These are phyloP conservation scores for Erysimum cheiranthoides DNA, from an alignment of 345 rosid genomes.

Conservation along the genomic window DNA sequence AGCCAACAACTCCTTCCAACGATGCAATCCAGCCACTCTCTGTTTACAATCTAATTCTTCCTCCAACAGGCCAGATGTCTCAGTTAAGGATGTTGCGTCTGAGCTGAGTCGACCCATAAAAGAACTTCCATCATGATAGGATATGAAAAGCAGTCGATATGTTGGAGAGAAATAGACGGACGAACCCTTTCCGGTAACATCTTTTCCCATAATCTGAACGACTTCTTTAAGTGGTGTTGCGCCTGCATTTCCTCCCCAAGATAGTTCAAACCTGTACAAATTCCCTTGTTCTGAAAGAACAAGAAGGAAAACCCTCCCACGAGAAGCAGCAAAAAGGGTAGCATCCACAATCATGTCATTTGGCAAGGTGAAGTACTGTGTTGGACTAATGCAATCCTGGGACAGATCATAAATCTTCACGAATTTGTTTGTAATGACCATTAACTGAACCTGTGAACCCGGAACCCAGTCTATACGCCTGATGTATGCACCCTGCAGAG, in stretches of 20 bases:
- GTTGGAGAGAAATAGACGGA: conserved; percentile 84
- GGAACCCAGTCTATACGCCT: conserved; percentile 94
- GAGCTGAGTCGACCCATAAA: conserved; percentile 76
- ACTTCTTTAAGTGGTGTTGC: conserved; percentile 85
- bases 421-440: conserved; percentile 88
- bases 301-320: conserved; percentile 78
- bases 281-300: conserved; percentile 87
- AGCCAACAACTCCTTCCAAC: conserved; percentile 83
- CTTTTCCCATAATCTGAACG: conserved; percentile 65
- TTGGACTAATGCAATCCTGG: conserved; percentile 94
- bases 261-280: conserved; percentile 78
- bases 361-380: conserved; percentile 87
- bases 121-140: conserved; percentile 89
- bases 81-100: conserved; percentile 68
- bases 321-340: conserved; percentile 78
- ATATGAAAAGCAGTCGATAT: conserved; percentile 75
- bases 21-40: conserved; percentile 81
- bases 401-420: conserved; percentile 96
- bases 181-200: conserved; percentile 75
- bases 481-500: conserved; percentile 91
- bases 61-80: conserved; percentile 75
- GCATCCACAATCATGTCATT: conserved; percentile 91
- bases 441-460: conserved; percentile 91
- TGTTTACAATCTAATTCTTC: conserved; percentile 76
- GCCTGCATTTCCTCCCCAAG: conserved; percentile 77